A percentile compares a stretch with the other conserved stretches of the same genome.
Evolutionary conservation across 192 early-diverging fungal genomes (phyloP).

Genomic region (Funneliformis mosseae): DNA sequence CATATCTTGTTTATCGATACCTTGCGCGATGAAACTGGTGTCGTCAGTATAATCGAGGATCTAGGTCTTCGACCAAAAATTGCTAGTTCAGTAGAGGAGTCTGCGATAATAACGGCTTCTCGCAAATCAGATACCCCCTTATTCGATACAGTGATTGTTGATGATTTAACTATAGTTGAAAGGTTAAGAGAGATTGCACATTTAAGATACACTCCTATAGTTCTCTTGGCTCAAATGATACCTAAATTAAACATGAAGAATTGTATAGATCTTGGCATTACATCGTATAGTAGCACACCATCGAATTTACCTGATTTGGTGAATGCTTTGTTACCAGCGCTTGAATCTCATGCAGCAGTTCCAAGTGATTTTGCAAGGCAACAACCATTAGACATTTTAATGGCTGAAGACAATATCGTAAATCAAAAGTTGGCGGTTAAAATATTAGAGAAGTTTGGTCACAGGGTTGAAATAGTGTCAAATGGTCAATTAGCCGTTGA

Average conservation of each 20-base stretch:
- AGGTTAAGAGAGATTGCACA: slow-evolving; percentile 60
- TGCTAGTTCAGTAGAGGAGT: slow-evolving; percentile 52
- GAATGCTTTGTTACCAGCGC: slow-evolving; percentile 69
- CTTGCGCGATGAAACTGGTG: slow-evolving; percentile 44
- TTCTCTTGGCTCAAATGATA: slow-evolving; percentile 60
- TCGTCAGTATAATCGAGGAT: slow-evolving; percentile 46
- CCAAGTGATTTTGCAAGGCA: slow-evolving; percentile 64
- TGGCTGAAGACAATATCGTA: slow-evolving; percentile 87
- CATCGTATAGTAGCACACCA: slow-evolving; percentile 70
- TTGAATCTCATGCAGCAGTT: slow-evolving; percentile 66
- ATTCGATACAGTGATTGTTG: slow-evolving; percentile 72
- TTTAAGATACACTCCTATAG: slow-evolving; percentile 75
- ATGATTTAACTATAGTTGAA: slow-evolving; percentile 60
- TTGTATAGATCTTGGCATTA: slow-evolving; percentile 71
- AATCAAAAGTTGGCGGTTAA: slow-evolving; percentile 83
- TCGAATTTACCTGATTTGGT: slow-evolving; percentile 63
- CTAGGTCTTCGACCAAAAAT: slow-evolving; percentile 51
- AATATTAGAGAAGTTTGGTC: slow-evolving; percentile 74
- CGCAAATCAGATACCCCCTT: slow-evolving; percentile 38
- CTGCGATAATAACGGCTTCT: slow-evolving; percentile 42
- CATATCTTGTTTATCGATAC: slow-evolving; percentile 70
- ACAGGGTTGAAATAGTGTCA: slow-evolving; percentile 74
- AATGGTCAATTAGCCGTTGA: slow-evolving; percentile 84
- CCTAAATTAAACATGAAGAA: slow-evolving; percentile 66
- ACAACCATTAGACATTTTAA: slow-evolving; percentile 70